Evolutionary conservation across 2,329 filamentous ascomycete genomes (phyloP).

Genomic region (Alternaria sp.): DNA sequence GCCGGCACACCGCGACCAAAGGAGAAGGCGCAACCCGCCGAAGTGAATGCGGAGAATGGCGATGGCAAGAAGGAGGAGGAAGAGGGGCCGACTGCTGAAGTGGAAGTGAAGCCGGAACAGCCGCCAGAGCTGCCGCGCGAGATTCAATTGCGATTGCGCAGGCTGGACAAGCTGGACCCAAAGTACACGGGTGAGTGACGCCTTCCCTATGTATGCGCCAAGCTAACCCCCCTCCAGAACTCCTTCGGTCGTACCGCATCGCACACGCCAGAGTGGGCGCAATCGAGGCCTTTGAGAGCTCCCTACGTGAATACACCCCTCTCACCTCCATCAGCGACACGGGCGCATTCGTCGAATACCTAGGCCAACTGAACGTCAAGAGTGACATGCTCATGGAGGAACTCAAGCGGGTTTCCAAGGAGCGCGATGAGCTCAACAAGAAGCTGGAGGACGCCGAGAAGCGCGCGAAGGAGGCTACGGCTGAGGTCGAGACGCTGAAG

Average conservation of each 20-base stretch:
- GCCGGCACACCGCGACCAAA: conserved; percentile 64
- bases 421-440: conserved; percentile 80
- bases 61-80: conserved; percentile 44
- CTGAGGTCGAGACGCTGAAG: conserved; percentile 67
- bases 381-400: conserved; percentile 94
- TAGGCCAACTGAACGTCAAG: conserved; percentile 84
- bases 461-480: conserved; percentile 65
- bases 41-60: conserved; percentile 27
- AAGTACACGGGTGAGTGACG: conserved; percentile 74
- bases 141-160: conserved; percentile 75
- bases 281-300: conserved; percentile 92
- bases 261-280: conserved; percentile 85
- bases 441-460: conserved; percentile 74
- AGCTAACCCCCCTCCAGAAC: conserved; percentile 62
- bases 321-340: conserved; percentile 88
- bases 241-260: conserved; percentile 88
- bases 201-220: neutral
- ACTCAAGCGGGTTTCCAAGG: conserved; percentile 81
- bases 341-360: conserved; percentile 82
- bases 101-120: conserved; percentile 33
- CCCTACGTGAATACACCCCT: conserved; percentile 89
- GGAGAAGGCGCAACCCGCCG: conserved; percentile 43
- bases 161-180: conserved; percentile 86
- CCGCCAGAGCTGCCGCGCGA: conserved; percentile 73
- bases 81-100: conserved; percentile 36